A percentile compares a stretch with the other conserved stretches of the same genome.
phyloP scores from a whole-genome alignment of 192 early-diverging fungal genomes.

The Spizellomyces punctatus region DNA sequence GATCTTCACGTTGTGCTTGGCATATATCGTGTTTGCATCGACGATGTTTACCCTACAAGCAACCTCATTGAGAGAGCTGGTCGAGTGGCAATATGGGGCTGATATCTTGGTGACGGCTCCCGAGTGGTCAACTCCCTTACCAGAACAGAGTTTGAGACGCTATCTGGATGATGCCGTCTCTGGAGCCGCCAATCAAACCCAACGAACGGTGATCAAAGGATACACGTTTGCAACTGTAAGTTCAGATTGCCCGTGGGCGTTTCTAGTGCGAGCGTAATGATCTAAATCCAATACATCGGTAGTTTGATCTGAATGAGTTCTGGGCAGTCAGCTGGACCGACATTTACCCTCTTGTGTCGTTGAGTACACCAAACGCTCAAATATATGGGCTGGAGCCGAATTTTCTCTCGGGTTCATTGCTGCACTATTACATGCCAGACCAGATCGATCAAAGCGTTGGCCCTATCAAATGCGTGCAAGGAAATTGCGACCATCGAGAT shows the following conservation, averaged over 20 bases:
- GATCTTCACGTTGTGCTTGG: constrained; percentile 41
- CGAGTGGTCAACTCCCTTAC: constrained; percentile 18
- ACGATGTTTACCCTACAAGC: constrained; percentile 37
- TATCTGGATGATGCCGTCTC: background rate
- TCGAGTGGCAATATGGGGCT: constrained; percentile 37
- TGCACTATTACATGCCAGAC: constrained; percentile 6
- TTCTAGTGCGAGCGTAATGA: background rate
- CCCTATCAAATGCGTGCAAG: background rate
- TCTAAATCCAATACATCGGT: background rate
- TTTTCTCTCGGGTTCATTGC: constrained; percentile 14
- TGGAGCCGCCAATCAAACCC: too few species aligned
- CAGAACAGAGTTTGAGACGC: constrained; percentile 17
- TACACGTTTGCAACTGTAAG: constrained; percentile 35
- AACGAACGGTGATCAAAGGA: constrained; percentile 3
- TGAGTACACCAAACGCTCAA: background rate
- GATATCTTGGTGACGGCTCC: constrained; percentile 26
- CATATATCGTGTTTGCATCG: constrained; percentile 41
- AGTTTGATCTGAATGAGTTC: background rate
- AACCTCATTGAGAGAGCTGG: constrained; percentile 13
- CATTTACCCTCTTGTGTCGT: background rate
- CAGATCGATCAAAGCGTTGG: background rate
- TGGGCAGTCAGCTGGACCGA: background rate
- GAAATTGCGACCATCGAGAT: constrained; percentile 4
- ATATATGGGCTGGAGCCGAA: constrained; percentile 29
- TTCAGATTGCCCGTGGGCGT: background rate